A percentile compares a stretch with the other conserved stretches of the same genome.
Conservation (phyloP, 805 yeast species). For the Yamadazyma endophytica region DNA sequence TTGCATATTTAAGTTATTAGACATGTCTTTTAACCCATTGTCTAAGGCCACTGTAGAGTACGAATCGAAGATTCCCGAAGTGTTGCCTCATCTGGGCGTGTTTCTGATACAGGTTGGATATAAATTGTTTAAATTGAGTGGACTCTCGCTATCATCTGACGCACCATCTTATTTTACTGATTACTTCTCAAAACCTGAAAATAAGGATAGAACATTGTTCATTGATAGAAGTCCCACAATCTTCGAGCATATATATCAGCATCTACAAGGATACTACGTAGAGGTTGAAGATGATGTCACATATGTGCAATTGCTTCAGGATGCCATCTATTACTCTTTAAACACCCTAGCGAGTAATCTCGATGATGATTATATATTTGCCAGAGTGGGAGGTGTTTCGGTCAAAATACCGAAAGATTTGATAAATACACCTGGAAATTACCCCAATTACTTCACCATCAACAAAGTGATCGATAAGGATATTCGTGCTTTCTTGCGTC, state of each 20-base stretch:
- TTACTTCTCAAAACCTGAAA: constrained; percentile 47
- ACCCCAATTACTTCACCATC: constrained; percentile 72
- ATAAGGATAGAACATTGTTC: constrained; percentile 43
- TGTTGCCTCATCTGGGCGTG: constrained; percentile 66
- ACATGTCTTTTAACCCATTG: constrained; percentile 12
- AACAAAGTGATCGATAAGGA: constrained; percentile 34
- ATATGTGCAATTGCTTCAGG: constrained; percentile 60
- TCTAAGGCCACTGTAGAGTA: constrained; percentile 20
- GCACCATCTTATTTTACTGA: constrained; percentile 85
- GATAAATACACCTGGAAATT: constrained; percentile 59
- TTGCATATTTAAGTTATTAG: too few species aligned
- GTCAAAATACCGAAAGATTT: constrained; percentile 58
- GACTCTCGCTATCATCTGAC: constrained; percentile 82
- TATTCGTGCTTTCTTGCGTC: constrained; percentile 51
- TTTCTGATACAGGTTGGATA: constrained; percentile 70
- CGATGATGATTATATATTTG: constrained; percentile 48
- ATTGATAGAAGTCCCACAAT: constrained; percentile 73
- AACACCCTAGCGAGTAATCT: constrained; percentile 45
- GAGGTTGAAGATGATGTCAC: constrained; percentile 56
- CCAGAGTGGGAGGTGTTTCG: constrained; percentile 53
- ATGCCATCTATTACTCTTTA: constrained; percentile 68
- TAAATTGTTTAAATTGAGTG: constrained; percentile 60
- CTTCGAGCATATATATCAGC: constrained; percentile 62
- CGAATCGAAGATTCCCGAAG: constrained; percentile 43
- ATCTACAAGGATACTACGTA: constrained; percentile 77